Percentiles rank a stretch among this genome's conserved stretches.
These are phyloP conservation scores for Ophiostoma quercus DNA, from an alignment of 2,329 filamentous ascomycete genomes.

Conservation along the genomic window DNA sequence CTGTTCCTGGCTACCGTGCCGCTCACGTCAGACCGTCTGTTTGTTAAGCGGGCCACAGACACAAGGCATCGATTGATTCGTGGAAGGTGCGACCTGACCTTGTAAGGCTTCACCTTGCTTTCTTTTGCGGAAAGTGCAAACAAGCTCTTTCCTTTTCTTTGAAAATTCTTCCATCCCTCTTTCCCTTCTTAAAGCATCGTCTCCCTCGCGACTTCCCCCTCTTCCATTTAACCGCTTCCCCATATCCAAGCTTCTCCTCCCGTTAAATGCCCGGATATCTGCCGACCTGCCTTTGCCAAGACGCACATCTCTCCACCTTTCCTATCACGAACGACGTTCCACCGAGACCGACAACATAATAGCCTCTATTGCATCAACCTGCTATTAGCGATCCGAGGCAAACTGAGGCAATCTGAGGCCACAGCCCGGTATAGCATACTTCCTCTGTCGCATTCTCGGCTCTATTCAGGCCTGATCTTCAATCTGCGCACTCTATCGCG, in stretches of 20 bases:
- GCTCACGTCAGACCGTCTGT: not conserved
- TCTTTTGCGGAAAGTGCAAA: not conserved
- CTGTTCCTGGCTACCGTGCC: not conserved
- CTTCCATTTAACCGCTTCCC: not conserved
- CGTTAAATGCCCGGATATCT: conserved; percentile 2
- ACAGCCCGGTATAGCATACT: conserved; percentile 1
- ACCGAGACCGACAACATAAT: not conserved
- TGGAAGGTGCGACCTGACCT: conserved; percentile 5
- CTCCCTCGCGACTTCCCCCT: not conserved
- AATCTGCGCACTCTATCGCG: not conserved
- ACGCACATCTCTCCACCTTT: conserved; percentile 5
- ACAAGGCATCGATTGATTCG: conserved; percentile 10
- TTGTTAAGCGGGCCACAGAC: not conserved
- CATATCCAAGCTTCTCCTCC: not conserved
- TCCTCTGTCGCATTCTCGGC: not conserved
- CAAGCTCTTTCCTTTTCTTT: not conserved
- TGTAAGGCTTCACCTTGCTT: not conserved
- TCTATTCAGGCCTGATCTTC: conserved; percentile 3
- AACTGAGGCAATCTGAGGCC: not conserved
- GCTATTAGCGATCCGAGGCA: not conserved
- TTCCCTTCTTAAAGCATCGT: not conserved
- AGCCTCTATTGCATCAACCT: conserved; percentile 11
- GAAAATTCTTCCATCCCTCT: not conserved
- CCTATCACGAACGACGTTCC: not conserved
- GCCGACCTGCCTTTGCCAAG: conserved; percentile 2